These are phyloP conservation scores for Penicillium cosmopolitanum DNA, from an alignment of 495 filamentous ascomycete species.

Conservation along the genomic window DNA sequence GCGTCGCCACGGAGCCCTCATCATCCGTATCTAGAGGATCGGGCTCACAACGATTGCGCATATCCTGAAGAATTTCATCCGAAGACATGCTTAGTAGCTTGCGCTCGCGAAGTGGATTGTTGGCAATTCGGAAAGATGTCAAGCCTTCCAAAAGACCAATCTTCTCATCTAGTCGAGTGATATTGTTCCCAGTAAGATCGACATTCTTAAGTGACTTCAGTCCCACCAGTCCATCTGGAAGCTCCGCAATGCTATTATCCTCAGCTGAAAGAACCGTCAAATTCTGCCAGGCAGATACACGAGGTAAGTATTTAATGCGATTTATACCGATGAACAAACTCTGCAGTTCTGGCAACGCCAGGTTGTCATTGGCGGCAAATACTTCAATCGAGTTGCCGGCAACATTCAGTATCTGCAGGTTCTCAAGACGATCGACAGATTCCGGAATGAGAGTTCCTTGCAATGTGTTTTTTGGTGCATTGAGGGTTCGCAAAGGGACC, in stretches of 20 bases:
- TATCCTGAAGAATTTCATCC: conserved; percentile 77
- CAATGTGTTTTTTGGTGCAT: conserved; percentile 79
- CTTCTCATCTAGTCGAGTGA: conserved; percentile 72
- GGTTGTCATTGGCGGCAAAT: conserved; percentile 49
- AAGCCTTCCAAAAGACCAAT: conserved; percentile 82
- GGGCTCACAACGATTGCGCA: conserved; percentile 71
- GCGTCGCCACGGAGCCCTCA: conserved; percentile 48
- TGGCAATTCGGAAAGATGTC: conserved; percentile 70
- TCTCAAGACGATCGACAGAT: conserved; percentile 57
- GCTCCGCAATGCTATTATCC: conserved; percentile 72
- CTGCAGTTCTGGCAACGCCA: conserved; percentile 73
- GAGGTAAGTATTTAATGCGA: conserved; percentile 69
- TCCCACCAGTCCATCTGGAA: conserved; percentile 74
- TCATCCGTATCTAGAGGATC: conserved; percentile 47
- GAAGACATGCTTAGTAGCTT: conserved; percentile 80
- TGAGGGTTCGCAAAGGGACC: conserved; percentile 73
- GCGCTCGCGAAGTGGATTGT: conserved; percentile 86
- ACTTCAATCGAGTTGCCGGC: conserved; percentile 71
- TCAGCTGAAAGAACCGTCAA: conserved; percentile 75
- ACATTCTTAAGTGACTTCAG: conserved; percentile 70
- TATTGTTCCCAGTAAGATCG: conserved; percentile 83
- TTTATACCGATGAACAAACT: conserved; percentile 77
- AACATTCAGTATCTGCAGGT: conserved; percentile 74
- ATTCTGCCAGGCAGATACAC: conserved; percentile 69
- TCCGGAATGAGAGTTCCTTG: conserved; percentile 69